A percentile compares a stretch with the other conserved stretches of the same genome.
Evolutionary conservation across 2,329 filamentous ascomycete genomes (phyloP).

Genomic region (Talaromyces sp.): DNA sequence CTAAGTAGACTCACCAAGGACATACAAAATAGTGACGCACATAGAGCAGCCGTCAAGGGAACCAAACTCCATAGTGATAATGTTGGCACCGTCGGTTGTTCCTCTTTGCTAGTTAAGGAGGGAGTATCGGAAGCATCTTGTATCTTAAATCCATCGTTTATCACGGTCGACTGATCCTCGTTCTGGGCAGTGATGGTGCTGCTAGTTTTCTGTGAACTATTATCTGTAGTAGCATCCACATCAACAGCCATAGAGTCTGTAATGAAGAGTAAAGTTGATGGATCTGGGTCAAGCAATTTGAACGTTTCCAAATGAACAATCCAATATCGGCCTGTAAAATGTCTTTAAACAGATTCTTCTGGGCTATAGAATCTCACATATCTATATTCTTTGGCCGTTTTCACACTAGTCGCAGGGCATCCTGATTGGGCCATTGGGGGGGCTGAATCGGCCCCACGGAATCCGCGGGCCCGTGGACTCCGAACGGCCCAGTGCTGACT

Average conservation of each 20-base stretch:
- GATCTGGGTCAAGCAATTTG: no score
- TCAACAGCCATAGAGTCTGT: not conserved
- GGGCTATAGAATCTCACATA: no score
- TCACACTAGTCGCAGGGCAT: no score
- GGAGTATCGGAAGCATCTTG: no score
- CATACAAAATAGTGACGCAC: conserved; percentile 1
- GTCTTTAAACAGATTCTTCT: no score
- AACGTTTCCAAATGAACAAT: no score
- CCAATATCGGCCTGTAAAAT: no score
- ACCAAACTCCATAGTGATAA: not conserved
- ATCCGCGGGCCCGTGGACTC: not conserved
- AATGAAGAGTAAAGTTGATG: not conserved
- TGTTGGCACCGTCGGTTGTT: not conserved
- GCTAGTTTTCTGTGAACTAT: not conserved
- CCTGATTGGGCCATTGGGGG: no score
- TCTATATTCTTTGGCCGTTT: no score
- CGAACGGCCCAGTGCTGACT: not conserved
- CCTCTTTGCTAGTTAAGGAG: not conserved
- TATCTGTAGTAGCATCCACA: no score
- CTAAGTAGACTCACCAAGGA: not conserved
- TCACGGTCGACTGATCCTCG: not conserved
- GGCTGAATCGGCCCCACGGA: not conserved
- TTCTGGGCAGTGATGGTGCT: not conserved
- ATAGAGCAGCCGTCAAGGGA: conserved; percentile 9
- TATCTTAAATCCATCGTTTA: no score